Conservation (phyloP, 805 yeast species). For the Suhomyces pyralidae region DNA sequence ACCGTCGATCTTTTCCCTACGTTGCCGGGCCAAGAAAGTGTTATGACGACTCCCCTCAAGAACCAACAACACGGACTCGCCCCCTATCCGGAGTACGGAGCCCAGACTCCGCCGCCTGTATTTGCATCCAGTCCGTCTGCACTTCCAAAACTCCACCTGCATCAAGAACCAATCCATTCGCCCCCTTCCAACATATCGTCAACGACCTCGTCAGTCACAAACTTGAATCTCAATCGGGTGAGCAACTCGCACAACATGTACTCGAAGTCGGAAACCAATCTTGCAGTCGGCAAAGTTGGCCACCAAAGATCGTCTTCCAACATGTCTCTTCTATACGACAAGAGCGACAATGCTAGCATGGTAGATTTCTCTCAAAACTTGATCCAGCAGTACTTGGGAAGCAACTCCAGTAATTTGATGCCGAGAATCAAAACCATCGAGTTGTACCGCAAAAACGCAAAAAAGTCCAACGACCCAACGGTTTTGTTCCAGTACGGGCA, state of each 20-base stretch:
- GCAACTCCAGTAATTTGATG: slow-evolving; percentile 48
- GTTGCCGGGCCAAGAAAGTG: neutral
- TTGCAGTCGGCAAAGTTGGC: slow-evolving; percentile 15
- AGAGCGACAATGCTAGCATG: slow-evolving; percentile 31
- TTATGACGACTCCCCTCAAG: neutral
- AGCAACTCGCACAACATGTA: neutral
- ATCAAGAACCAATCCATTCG: slow-evolving; percentile 12
- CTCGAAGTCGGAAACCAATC: slow-evolving; percentile 28
- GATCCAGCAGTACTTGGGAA: slow-evolving; percentile 53
- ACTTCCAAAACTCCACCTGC: neutral
- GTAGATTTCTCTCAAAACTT: slow-evolving; percentile 53
- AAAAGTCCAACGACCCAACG: slow-evolving; percentile 78
- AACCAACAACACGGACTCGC: neutral
- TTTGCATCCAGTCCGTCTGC: slow-evolving; percentile 13
- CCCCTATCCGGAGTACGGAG: slow-evolving; percentile 16
- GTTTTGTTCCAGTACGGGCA: slow-evolving; percentile 90
- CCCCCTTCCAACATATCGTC: slow-evolving; percentile 31
- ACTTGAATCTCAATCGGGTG: slow-evolving; percentile 21
- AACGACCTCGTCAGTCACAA: slow-evolving; percentile 35
- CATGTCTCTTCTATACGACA: slow-evolving; percentile 35
- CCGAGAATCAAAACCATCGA: slow-evolving; percentile 84
- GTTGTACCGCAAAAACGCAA: slow-evolving; percentile 80
- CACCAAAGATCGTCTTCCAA: slow-evolving; percentile 37
- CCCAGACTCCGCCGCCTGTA: slow-evolving; percentile 28
- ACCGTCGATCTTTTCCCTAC: neutral